Evolutionary conservation across 2,329 filamentous ascomycete species (phyloP).

Genomic region (Paraphaeosphaeria minitans): DNA sequence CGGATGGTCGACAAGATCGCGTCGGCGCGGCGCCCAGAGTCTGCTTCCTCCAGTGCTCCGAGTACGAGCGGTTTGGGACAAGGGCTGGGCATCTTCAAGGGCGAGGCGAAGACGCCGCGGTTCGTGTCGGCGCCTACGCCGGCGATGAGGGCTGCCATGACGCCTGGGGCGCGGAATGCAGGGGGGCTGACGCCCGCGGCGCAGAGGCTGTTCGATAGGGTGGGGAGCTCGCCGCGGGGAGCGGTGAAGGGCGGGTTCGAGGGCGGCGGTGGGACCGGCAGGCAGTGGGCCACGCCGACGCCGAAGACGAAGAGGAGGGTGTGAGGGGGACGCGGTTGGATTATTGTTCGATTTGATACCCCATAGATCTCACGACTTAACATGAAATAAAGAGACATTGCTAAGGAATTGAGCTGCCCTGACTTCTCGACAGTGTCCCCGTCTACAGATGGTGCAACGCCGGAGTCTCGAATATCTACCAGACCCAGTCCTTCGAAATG

Average conservation of each 20-base stretch:
- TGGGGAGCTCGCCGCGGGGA: constrained; percentile 35
- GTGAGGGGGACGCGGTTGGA: constrained; percentile 6
- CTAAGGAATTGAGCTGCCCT: too few species aligned
- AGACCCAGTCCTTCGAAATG: too few species aligned
- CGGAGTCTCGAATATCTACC: too few species aligned
- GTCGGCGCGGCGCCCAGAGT: constrained; percentile 10
- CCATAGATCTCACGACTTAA: not conserved
- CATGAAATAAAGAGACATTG: too few species aligned
- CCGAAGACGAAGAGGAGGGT: constrained; percentile 28
- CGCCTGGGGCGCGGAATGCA: constrained; percentile 58
- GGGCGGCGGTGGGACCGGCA: constrained; percentile 15
- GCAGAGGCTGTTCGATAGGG: constrained; percentile 53
- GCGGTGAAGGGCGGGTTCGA: constrained; percentile 28
- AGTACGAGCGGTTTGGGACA: constrained; percentile 47
- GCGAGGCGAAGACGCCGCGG: constrained; percentile 57
- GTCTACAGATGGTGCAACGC: too few species aligned
- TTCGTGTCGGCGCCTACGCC: constrained; percentile 77
- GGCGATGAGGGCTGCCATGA: constrained; percentile 58
- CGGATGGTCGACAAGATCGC: constrained; percentile 62
- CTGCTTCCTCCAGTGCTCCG: not conserved
- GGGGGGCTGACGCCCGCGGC: constrained; percentile 71
- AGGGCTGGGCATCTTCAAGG: constrained; percentile 33
- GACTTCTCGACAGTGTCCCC: too few species aligned
- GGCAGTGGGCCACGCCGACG: constrained; percentile 37
- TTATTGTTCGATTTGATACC: constrained; percentile 1